These are phyloP conservation scores for Mucor lusitanicus DNA, from an alignment of 371 early-diverging fungal species.

Conservation along the genomic window DNA sequence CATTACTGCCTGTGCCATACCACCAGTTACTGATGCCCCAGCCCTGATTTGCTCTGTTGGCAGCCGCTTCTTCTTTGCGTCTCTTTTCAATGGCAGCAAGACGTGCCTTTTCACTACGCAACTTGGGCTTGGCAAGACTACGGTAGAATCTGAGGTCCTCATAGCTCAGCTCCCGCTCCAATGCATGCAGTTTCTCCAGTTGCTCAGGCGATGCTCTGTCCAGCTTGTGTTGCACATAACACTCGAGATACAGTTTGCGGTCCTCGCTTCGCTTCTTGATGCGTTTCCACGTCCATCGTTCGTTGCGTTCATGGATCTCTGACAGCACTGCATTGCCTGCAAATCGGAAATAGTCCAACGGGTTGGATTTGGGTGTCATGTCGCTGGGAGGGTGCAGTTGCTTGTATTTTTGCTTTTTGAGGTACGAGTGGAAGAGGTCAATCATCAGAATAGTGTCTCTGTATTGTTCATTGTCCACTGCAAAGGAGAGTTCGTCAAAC, in stretches of 20 bases:
- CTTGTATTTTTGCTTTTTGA: conserved; percentile 70
- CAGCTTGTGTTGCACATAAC: conserved; percentile 74
- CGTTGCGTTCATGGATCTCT: conserved; percentile 87
- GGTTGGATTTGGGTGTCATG: conserved; percentile 78
- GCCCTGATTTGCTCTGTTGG: conserved; percentile 35
- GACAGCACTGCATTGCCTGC: conserved; percentile 75
- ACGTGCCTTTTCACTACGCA: conserved; percentile 76
- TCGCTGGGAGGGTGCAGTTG: conserved; percentile 79
- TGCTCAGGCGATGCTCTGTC: conserved; percentile 59
- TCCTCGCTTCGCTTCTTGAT: conserved; percentile 84
- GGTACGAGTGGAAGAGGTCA: conserved; percentile 80
- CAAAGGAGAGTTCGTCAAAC: conserved; percentile 93
- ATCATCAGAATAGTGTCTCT: conserved; percentile 78
- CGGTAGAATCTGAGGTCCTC: conserved; percentile 92
- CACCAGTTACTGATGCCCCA: conserved; percentile 71
- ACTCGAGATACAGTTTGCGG: conserved; percentile 76
- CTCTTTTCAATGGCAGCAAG: conserved; percentile 40
- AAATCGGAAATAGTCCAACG: conserved; percentile 85
- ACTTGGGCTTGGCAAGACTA: conserved; percentile 72
- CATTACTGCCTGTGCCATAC: conserved; percentile 39
- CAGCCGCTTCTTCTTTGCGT: conserved; percentile 30
- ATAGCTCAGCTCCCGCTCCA: conserved; percentile 82
- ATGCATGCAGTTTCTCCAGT: conserved; percentile 53
- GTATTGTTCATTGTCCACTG: conserved; percentile 90
- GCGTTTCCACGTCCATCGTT: conserved; percentile 87